Evolutionary conservation across 1,284 basidiomycete species (phyloP).

Genomic region (Sutorius eximius): DNA sequence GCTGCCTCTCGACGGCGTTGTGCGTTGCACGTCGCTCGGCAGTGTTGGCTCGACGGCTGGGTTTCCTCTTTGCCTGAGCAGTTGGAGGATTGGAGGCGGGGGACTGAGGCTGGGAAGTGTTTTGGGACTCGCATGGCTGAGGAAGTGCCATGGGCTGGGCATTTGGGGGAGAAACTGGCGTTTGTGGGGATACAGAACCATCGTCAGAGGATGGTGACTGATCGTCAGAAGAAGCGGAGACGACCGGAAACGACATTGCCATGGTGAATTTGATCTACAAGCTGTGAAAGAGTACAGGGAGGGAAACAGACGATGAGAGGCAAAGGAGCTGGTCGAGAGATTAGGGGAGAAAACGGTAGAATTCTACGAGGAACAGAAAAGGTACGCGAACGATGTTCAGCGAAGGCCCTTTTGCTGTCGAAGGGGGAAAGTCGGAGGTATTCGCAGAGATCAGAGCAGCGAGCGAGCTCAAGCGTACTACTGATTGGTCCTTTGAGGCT

Average conservation of each 20-base stretch:
- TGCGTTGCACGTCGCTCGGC: constrained; percentile 92
- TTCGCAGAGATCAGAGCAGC: constrained; percentile 43
- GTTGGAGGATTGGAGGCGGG: constrained; percentile 18
- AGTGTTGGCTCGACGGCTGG: constrained; percentile 83
- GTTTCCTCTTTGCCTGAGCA: constrained; percentile 65
- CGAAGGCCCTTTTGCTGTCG: constrained; percentile 44
- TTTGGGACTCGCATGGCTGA: constrained; percentile 22
- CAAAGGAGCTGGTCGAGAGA: constrained; percentile 9
- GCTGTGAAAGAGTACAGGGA: constrained; percentile 12
- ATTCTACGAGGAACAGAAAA: constrained; percentile 22
- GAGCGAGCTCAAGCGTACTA: constrained; percentile 72
- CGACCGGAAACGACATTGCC: constrained; percentile 54
- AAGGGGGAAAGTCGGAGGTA: constrained; percentile 19
- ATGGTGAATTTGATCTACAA: constrained; percentile 38
- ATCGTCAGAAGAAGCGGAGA: constrained; percentile 43
- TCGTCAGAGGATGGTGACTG: constrained; percentile 48
- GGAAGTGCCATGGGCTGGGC: constrained; percentile 40
- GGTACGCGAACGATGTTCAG: constrained; percentile 60
- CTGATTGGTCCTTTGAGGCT: constrained; percentile 35
- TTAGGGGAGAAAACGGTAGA: constrained; percentile 22
- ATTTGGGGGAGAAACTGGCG: constrained; percentile 48
- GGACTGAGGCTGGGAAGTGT: constrained; percentile 18
- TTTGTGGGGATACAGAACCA: constrained; percentile 47
- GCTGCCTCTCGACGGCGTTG: constrained; percentile 91
- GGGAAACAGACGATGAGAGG: constrained; percentile 4